These are phyloP conservation scores for Neurospora intermedia DNA, from an alignment of 495 filamentous ascomycete genomes.

Conservation along the genomic window DNA sequence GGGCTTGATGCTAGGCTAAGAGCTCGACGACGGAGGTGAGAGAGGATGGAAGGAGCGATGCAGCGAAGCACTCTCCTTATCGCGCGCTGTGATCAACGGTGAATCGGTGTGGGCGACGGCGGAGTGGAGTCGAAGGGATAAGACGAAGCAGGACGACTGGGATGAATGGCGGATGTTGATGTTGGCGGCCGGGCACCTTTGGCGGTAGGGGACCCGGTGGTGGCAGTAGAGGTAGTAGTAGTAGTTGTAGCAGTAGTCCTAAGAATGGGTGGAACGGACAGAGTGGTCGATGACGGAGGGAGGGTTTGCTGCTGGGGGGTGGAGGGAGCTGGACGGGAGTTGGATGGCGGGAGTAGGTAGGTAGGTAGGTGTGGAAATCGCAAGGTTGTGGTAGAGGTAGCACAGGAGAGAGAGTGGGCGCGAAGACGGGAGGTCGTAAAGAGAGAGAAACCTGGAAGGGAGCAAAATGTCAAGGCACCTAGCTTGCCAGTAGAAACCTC, in stretches of 20 bases:
- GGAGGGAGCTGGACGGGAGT: background rate
- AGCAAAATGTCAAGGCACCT: background rate
- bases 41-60: constrained; percentile 8
- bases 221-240: background rate
- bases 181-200: background rate
- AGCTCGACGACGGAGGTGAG: constrained; percentile 6
- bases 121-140: constrained; percentile 18
- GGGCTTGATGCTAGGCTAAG: constrained; percentile 10
- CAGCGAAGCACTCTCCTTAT: constrained; percentile 17
- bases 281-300: background rate
- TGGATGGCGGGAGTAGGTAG: too few species aligned
- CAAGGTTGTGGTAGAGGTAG: background rate
- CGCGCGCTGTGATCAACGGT: constrained; percentile 14
- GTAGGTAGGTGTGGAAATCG: background rate
- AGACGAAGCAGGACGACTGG: background rate
- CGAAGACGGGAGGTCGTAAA: background rate
- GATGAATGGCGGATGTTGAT: background rate
- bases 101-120: constrained; percentile 17
- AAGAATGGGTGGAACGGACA: background rate
- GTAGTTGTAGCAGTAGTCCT: background rate
- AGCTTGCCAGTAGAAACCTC: background rate
- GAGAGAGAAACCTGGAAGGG: background rate
- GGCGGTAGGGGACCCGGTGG: background rate
- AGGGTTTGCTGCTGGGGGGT: background rate
- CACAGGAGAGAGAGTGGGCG: background rate